Evolutionary conservation across 2,329 filamentous ascomycete species (phyloP).

Genomic region (Pseudogymnoascus sp.): DNA sequence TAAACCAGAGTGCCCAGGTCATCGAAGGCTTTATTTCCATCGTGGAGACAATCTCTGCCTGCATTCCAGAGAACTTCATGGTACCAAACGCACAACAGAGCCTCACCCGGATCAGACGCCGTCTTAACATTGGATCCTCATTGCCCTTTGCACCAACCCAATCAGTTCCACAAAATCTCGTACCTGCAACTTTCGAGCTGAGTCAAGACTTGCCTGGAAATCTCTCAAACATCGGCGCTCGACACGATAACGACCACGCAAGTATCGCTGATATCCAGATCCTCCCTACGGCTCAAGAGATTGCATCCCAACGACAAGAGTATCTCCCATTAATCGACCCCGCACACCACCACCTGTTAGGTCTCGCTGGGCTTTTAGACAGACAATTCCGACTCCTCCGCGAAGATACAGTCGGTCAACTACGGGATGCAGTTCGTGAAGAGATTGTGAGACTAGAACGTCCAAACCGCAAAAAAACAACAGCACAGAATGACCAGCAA

Average conservation of each 20-base stretch:
- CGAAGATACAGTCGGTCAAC: slow-evolving; percentile 47
- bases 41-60: slow-evolving; percentile 21
- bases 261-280: slow-evolving; percentile 41
- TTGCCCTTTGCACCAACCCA: slow-evolving; percentile 18
- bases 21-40: slow-evolving; percentile 22
- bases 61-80: slow-evolving; percentile 19
- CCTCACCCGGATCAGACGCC: slow-evolving; percentile 21
- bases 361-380: slow-evolving; percentile 42
- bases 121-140: slow-evolving; percentile 21
- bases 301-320: slow-evolving; percentile 35
- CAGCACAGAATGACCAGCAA: slow-evolving; percentile 28
- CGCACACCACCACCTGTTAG: slow-evolving; percentile 33
- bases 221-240: slow-evolving; percentile 26
- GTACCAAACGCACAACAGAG: slow-evolving; percentile 18
- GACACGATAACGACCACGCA: slow-evolving; percentile 45
- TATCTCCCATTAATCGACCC: slow-evolving; percentile 38
- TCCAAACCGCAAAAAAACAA: slow-evolving; percentile 34
- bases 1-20: slow-evolving; percentile 32
- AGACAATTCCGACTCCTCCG: slow-evolving; percentile 48
- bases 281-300: slow-evolving; percentile 42
- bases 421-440: slow-evolving; percentile 41
- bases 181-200: slow-evolving; percentile 21
- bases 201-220: slow-evolving; percentile 27
- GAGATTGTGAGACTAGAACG: slow-evolving; percentile 28
- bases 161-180: slow-evolving; percentile 12